Evolutionary conservation across 139 green algal genomes (phyloP), one percentile per base, ranked within the genome.

Genomic region (Helicosporidium sp.): DNA sequence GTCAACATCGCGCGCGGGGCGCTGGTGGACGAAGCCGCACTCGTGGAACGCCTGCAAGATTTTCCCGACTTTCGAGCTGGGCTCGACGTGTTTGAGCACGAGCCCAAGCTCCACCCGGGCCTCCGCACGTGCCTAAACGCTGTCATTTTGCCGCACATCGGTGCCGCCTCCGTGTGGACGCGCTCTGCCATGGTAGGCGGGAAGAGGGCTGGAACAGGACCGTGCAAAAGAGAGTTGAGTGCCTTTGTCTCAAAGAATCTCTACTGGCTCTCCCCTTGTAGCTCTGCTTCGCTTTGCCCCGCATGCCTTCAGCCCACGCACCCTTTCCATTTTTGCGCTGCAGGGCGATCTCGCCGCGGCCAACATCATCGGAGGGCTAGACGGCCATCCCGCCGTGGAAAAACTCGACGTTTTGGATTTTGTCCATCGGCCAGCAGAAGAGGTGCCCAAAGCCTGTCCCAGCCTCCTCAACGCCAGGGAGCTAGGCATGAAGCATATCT

Each of bases 11-110:
- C 42, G 6, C 19, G 42, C 7, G 42, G 42, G 6, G 20, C 17
- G 6, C 20, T 48, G n/a, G 42, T 48, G 22, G 42, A 48, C 13
- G 42, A 48, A 23, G 42, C 42, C 20, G 42, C 42, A 7, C 42
- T 48, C 7, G 17, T 48, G 42, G 19, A 39, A 13, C 33, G 13
- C 33, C 33, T 39, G 33, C 33, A 39, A 13, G 33, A 10, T 13
- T 13, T 10, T 13, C 33, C 33, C 10, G 33, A 39, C 33, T 39
- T 39, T 13, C 10, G 33, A 13, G 33, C 33, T 18, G 33, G 33
- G 33, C 13, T 39, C 10, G 33, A 39, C 13, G 33, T 39, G 13
- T 39, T 39, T 13, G 33, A 39, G 33, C 10, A 39, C 33, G 33
- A 39, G 33, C 33, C 33, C 13, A 10, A 13, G 10, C 10, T 39